Evolutionary conservation across 495 filamentous ascomycete genomes (phyloP).

Genomic region (Amphirosellinia nigrospora): DNA sequence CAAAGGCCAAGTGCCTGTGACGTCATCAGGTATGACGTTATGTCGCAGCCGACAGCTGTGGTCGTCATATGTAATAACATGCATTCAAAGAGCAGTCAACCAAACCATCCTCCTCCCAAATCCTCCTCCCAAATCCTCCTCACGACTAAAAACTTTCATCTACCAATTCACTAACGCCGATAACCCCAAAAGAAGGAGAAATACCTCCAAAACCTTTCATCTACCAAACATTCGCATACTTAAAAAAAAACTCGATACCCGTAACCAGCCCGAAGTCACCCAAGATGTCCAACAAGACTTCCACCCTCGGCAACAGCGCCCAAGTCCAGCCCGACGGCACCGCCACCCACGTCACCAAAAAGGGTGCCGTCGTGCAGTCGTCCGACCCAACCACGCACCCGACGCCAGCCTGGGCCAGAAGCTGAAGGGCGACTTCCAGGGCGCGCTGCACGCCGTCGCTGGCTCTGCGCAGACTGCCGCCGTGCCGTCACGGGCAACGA

Average conservation of each 20-base stretch:
- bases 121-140: too few species aligned
- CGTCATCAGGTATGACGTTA: too few species aligned
- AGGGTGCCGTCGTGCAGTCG: conserved; percentile 31
- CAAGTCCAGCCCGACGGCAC: conserved; percentile 19
- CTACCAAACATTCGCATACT: not conserved
- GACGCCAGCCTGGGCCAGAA: conserved; percentile 29
- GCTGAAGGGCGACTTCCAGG: conserved; percentile 35
- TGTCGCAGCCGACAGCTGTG: too few species aligned
- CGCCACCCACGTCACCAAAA: conserved; percentile 22
- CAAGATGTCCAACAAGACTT: not conserved
- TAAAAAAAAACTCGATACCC: not conserved
- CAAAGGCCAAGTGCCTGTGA: too few species aligned
- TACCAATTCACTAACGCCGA: not conserved
- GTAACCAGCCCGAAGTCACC: not conserved
- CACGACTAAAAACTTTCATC: not conserved
- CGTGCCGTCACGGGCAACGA: conserved; percentile 30
- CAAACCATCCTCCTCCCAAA: too few species aligned
- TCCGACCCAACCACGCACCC: conserved; percentile 32
- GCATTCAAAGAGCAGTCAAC: too few species aligned
- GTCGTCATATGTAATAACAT: too few species aligned
- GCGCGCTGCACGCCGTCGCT: conserved; percentile 30
- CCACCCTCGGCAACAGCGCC: conserved; percentile 11
- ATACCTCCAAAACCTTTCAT: not conserved
- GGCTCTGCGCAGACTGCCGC: conserved; percentile 32
- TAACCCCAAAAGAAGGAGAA: not conserved